These are phyloP conservation scores for Botrytis sinoallii DNA, from an alignment of 2,329 filamentous ascomycete species.

Conservation along the genomic window DNA sequence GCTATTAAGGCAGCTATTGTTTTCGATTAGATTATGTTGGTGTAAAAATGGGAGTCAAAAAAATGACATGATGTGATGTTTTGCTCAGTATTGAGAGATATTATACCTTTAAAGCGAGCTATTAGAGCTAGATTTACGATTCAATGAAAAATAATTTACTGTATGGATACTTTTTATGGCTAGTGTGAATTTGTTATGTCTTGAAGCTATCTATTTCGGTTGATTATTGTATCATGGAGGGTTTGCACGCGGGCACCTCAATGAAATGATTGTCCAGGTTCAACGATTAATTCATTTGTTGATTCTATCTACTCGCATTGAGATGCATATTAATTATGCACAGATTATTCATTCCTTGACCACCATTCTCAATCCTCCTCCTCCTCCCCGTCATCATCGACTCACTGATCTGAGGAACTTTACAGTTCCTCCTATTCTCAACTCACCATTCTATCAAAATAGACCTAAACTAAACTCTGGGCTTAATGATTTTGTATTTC, in stretches of 20 bases:
- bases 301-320: neutral
- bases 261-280: neutral
- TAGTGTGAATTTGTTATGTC: neutral
- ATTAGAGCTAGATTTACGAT: conserved; percentile 5
- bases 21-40: conserved; percentile 49
- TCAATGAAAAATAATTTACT: conserved; percentile 9
- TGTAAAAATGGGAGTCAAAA: neutral
- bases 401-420: neutral
- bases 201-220: neutral
- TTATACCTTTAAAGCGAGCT: neutral
- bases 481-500: neutral
- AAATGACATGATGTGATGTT: conserved; percentile 4
- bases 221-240: neutral
- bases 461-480: neutral
- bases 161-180: neutral
- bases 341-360: neutral
- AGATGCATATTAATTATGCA: neutral
- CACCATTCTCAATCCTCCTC: neutral
- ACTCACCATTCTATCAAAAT: neutral
- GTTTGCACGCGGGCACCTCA: neutral
- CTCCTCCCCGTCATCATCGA: neutral
- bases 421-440: neutral
- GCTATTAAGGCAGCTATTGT: conserved; percentile 73
- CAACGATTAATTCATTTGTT: neutral
- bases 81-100: neutral